Conservation (phyloP, 2,329 filamentous ascomycete genomes). For the Fusarium armeniacum region DNA sequence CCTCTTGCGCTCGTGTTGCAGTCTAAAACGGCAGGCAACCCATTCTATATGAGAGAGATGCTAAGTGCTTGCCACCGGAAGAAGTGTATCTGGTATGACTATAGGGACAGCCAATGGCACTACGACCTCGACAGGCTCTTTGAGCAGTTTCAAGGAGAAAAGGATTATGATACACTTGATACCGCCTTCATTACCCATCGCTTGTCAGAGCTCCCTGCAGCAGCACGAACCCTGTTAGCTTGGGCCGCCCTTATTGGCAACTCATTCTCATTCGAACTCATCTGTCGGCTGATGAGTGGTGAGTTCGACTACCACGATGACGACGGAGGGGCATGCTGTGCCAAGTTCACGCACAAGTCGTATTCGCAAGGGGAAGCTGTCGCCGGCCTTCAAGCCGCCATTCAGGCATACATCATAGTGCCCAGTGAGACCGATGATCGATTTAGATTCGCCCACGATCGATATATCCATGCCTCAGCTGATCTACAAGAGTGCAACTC, state of each 20-base stretch:
- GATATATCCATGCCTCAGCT: conserved; percentile 82
- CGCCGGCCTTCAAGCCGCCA: conserved; percentile 83
- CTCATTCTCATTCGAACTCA: conserved; percentile 85
- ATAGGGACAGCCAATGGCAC: conserved; percentile 84
- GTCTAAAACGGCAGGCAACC: conserved; percentile 89
- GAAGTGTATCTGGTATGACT: conserved; percentile 92
- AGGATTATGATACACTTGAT: conserved; percentile 83
- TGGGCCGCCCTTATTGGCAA: conserved; percentile 89
- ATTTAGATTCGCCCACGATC: conserved; percentile 90
- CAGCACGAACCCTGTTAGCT: conserved; percentile 82
- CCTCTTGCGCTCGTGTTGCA: conserved; percentile 87
- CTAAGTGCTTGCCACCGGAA: conserved; percentile 88
- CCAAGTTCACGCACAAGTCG: conserved; percentile 40
- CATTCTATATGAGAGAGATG: conserved; percentile 93
- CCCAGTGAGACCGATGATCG: conserved; percentile 86
- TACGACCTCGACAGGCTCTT: conserved; percentile 90
- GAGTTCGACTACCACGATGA: conserved; percentile 75
- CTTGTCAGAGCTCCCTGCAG: conserved; percentile 79
- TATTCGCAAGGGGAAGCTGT: conserved; percentile 78
- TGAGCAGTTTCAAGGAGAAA: conserved; percentile 83
- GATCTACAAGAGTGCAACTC: conserved; percentile 77
- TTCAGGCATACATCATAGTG: conserved; percentile 85
- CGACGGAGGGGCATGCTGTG: conserved; percentile 54
- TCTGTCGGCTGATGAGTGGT: conserved; percentile 81
- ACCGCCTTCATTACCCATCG: conserved; percentile 85